A percentile compares a stretch with the other conserved stretches of the same genome.
phyloP scores from a whole-genome alignment of 1,139 yeast species.

The Suhomyces ambrosiae region DNA sequence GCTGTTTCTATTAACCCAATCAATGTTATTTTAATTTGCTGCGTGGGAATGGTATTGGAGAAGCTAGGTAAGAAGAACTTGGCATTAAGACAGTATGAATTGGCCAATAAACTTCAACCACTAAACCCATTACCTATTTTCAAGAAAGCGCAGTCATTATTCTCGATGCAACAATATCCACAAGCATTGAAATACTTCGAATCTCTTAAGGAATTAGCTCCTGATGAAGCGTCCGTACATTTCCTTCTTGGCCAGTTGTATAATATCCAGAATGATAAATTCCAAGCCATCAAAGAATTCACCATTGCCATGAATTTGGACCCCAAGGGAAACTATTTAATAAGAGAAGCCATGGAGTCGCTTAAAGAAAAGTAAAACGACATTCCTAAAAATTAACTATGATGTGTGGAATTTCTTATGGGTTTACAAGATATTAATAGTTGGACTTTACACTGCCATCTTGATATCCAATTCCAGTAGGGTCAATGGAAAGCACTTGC shows the following conservation, averaged over 20 bases:
- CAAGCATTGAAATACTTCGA: conserved; percentile 78
- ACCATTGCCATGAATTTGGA: conserved; percentile 90
- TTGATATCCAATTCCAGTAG: too few relatives aligned
- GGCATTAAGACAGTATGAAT: conserved; percentile 80
- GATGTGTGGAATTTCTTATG: too few relatives aligned
- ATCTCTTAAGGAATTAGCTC: conserved; percentile 71
- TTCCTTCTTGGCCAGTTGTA: conserved; percentile 85
- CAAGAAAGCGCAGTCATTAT: conserved; percentile 82
- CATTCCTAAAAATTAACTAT: too few relatives aligned
- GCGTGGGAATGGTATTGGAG: conserved; percentile 93
- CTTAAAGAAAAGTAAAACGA: conserved; percentile 31
- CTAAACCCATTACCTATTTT: conserved; percentile 83
- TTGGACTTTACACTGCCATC: too few relatives aligned
- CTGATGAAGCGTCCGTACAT: conserved; percentile 94
- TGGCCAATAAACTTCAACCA: conserved; percentile 86
- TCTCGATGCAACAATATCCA: conserved; percentile 68
- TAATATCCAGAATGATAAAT: conserved; percentile 72
- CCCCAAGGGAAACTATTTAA: conserved; percentile 89
- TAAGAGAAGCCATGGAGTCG: conserved; percentile 78
- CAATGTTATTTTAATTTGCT: conserved; percentile 86
- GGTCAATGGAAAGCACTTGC: too few relatives aligned
- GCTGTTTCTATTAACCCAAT: conserved; percentile 90
- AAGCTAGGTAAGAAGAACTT: conserved; percentile 66
- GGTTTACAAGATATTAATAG: too few relatives aligned
- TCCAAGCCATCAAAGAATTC: conserved; percentile 80